Conservation (phyloP, 1,284 basidiomycete genomes). For the Pseudozyma thailandica region DNA sequence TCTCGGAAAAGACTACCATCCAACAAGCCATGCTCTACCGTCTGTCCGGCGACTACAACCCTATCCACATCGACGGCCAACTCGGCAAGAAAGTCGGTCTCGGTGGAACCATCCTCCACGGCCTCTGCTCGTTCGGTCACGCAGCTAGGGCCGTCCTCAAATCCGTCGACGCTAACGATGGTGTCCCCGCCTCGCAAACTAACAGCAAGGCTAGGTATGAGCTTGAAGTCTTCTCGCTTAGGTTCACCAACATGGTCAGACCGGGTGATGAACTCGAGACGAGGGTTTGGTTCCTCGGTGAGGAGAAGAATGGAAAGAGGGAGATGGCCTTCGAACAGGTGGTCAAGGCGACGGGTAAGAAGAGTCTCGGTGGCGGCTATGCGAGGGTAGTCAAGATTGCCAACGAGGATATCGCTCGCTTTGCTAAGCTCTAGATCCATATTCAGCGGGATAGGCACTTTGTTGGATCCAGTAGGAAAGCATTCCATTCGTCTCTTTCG, state of each 20-base stretch:
- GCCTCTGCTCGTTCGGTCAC: conserved; percentile 59
- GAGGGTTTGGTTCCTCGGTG: conserved; percentile 56
- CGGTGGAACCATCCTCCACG: conserved; percentile 60
- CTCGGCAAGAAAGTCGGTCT: conserved; percentile 56
- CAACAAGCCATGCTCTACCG: conserved; percentile 61
- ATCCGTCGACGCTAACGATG: conserved; percentile 45
- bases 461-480: no score
- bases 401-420: conserved; percentile 25
- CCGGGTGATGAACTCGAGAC: conserved; percentile 60
- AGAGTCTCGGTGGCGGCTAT: conserved; percentile 56
- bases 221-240: conserved; percentile 43
- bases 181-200: conserved; percentile 34
- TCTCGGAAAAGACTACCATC: conserved; percentile 41
- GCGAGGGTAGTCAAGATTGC: conserved; percentile 39
- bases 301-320: conserved; percentile 36
- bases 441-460: no score
- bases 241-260: conserved; percentile 62
- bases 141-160: conserved; percentile 59
- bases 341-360: conserved; percentile 52
- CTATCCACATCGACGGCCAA: conserved; percentile 58
- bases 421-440: conserved; percentile 41
- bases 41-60: conserved; percentile 59
- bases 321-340: conserved; percentile 59
- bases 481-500: no score
- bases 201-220: conserved; percentile 15